Base-by-base conservation (phyloP, 257 asterid genomes). In the Parsonsia alboflavescens region DNA sequence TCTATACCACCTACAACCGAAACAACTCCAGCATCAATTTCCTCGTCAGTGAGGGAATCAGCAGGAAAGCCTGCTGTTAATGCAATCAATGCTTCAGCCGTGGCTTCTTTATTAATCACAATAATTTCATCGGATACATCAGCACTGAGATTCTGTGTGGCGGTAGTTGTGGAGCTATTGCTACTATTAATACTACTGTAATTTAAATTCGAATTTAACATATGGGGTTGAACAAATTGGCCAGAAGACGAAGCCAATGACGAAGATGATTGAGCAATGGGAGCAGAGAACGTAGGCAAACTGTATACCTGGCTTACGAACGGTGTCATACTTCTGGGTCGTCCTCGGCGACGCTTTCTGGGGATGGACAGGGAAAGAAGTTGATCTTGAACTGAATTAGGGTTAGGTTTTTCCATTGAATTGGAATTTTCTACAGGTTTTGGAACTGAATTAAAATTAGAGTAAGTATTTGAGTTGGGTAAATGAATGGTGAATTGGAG, bases 41-140 rank as follows among this genome's bases (percentile, higher is more conserved):
- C 99, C 86, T 92, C 99, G 1, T 91, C 98, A 5, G 97, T 95
- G 4, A 95, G 88, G 7, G 91, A 88, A 82, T 95, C 99, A 13
- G 96, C 98, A 4, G 99, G 99, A 78, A 95, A 95, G 2, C 99
- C 98, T 4, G 96, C 89, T 2, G 96, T 86, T 63, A 95, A 84
- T 6, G 99, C 99, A 70, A 86, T 90, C 83, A 89, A 85, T 1
- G 99, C 99, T 85, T 95, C 98, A 2, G 92, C 80, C 0, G 97
- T 92, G 54, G 98, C 96, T 56, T 90, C 97, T 80, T 86, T 91
- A 50, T 90, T 95, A 76, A 95, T 92, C 77, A 95, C 99, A 52
- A 95, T 92, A 72, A 95, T 95, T 84, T 95, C 99, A 65, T 95
- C 98, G 0, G 86, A 87, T 64, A 84, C 80, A 77, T 87, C 96